Conservation (phyloP, 2,329 filamentous ascomycete genomes). For the Diplodia mutila region DNA sequence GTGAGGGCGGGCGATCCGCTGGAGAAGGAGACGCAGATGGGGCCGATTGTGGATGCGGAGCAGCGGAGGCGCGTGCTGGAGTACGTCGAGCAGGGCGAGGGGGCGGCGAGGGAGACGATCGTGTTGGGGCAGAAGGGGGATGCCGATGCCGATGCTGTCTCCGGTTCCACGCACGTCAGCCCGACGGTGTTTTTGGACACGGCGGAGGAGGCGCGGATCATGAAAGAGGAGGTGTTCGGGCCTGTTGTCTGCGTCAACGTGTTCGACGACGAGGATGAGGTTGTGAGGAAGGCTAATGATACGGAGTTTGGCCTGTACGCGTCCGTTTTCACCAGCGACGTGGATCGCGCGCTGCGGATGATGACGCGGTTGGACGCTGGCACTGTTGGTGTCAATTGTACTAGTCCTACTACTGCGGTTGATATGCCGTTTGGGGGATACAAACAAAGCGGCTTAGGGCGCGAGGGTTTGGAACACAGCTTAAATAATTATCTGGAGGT, state of each 20-base stretch:
- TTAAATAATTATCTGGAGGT: constrained; percentile 42
- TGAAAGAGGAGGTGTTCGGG: constrained; percentile 45
- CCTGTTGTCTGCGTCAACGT: constrained; percentile 44
- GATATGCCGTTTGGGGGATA: constrained; percentile 50
- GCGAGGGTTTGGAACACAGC: constrained; percentile 39
- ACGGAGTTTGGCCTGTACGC: constrained; percentile 46
- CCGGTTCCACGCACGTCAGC: constrained; percentile 34
- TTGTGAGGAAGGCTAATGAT: constrained; percentile 41
- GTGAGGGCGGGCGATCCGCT: constrained; percentile 33
- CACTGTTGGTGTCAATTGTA: constrained; percentile 48
- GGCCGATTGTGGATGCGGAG: constrained; percentile 34
- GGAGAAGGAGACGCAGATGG: constrained; percentile 27
- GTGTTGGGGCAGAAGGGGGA: constrained; percentile 39
- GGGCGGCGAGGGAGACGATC: constrained; percentile 35
- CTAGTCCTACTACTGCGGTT: constrained; percentile 35
- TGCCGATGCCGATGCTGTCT: constrained; percentile 30
- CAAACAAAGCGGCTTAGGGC: constrained; percentile 43
- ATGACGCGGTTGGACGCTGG: constrained; percentile 47
- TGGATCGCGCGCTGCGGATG: constrained; percentile 44
- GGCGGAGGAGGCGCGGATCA: constrained; percentile 45
- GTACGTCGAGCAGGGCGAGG: constrained; percentile 44
- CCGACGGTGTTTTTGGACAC: constrained; percentile 53
- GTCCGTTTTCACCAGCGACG: constrained; percentile 43
- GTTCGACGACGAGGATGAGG: constrained; percentile 43
- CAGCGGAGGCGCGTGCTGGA: constrained; percentile 33